Conservation (phyloP, 106 monocot genomes). For the Dendrobium nobile region DNA sequence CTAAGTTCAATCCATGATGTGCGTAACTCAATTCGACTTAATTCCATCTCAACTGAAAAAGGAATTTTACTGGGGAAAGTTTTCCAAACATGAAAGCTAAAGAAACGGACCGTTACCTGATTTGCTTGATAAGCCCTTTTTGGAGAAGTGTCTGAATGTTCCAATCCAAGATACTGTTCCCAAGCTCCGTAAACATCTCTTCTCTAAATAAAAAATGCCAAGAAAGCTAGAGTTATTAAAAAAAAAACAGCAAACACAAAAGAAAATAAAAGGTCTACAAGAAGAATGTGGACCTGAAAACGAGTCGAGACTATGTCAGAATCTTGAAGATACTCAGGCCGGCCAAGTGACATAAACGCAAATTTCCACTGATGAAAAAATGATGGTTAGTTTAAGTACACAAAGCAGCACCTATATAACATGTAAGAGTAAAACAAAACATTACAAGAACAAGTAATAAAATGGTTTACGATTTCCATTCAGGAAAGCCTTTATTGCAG, state of each 20-base stretch:
- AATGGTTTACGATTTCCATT: too few species aligned
- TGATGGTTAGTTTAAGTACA: neutral
- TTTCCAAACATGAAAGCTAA: too few species aligned
- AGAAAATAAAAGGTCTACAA: neutral
- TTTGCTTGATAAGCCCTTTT: constrained; percentile 63
- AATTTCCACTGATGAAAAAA: constrained; percentile 74
- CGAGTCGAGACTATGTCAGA: constrained; percentile 61
- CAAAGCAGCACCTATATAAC: too few species aligned
- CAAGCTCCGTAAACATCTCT: constrained; percentile 83
- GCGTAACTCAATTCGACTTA: too few species aligned
- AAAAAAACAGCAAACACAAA: neutral
- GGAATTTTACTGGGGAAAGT: too few species aligned
- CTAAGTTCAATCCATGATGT: too few species aligned
- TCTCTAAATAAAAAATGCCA: constrained; percentile 7
- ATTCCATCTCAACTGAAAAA: too few species aligned
- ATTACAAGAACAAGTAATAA: neutral
- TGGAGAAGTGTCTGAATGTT: constrained; percentile 83
- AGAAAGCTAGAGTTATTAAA: neutral
- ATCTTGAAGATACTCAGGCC: constrained; percentile 91
- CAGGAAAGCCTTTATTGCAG: neutral
- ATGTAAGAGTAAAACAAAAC: too few species aligned
- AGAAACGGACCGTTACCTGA: constrained; percentile 7
- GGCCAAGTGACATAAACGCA: constrained; percentile 81
- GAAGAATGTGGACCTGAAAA: constrained; percentile 50
- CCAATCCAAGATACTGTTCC: constrained; percentile 98